Evolutionary conservation across 805 yeast genomes (phyloP), one percentile per base, ranked within the genome.

Genomic region (Hyphopichia homilentoma): DNA sequence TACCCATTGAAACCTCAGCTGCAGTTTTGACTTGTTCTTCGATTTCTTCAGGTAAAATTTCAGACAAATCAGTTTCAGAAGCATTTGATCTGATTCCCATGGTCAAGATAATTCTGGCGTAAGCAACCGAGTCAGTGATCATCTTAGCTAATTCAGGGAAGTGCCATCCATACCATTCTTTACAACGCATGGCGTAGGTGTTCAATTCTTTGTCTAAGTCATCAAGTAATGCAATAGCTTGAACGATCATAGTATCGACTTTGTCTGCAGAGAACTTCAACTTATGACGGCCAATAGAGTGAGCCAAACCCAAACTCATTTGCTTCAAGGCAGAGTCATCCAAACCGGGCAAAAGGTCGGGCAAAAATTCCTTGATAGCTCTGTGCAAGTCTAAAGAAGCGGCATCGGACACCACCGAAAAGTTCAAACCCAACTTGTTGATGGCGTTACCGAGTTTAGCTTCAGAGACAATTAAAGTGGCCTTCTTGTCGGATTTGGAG

Each of bases 151-250:
- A 79, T 67, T 93, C 98, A 24, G 98, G 98, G 81, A 93, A 93
- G 67, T 93, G 98, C 98, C 98, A 93, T 46, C 98, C 98, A 69
- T 93, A 93, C 98, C 98, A 93, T 70, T 93, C 98, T 71, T 90
- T 93, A 68, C 90, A 79, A 72, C 98, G 81, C 98, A 93, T 93
- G 47, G 97, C 96, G 54, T 90, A 93, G 33, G 97, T 93, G 71
- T 93, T 93, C 52, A 93, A 77, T 65, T 93, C 98, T 70, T 93
- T 93, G 71, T 93, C 98, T 52, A 93, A 76, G 57, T 93, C 97
- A 54, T 93, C 98, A 55, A 93, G 76, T 47, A 93, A 73, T 14
- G 97, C 96, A 66, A 93, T 93, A 38, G 98, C 98, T 72, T 93
- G 98, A 44, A 93, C 94, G 60, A 93, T 90, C 98, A 93, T 93